Evolutionary conservation across 257 asterid genomes (phyloP).

Genomic region (Solanum etuberosum): DNA sequence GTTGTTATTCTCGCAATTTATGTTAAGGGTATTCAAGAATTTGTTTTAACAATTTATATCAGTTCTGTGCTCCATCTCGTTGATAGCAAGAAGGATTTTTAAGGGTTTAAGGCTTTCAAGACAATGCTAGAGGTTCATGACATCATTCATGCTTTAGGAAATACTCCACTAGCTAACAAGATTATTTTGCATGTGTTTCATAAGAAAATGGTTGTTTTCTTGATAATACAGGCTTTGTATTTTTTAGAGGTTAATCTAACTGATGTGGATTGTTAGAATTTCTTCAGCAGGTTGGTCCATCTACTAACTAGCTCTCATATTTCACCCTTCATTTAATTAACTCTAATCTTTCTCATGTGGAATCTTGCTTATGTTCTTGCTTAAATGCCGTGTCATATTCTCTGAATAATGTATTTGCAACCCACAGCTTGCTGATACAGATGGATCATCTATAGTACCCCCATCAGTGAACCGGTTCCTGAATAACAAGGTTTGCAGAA

Average conservation of each 20-base stretch:
- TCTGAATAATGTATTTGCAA: slow-evolving; percentile 6
- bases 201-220: not conserved
- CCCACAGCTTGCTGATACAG: slow-evolving; percentile 76
- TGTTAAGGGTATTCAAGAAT: not conserved
- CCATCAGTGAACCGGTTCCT: slow-evolving; percentile 72
- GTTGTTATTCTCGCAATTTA: not conserved
- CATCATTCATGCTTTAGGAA: not conserved
- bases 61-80: too few species aligned
- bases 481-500: slow-evolving; percentile 87
- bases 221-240: slow-evolving; percentile 60
- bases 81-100: too few species aligned
- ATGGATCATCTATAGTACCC: slow-evolving; percentile 79
- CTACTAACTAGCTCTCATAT: not conserved
- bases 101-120: too few species aligned
- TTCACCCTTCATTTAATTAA: not conserved
- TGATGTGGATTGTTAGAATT: slow-evolving; percentile 68
- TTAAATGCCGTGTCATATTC: not conserved
- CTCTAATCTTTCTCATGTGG: not conserved
- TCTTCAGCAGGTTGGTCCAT: slow-evolving; percentile 63
- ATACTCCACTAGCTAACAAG: not conserved
- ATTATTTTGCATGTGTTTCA: not conserved
- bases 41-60: too few species aligned
- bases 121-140: not conserved
- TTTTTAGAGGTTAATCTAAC: slow-evolving; percentile 61
- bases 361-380: not conserved